Evolutionary conservation across 108 stramenopile genomes (phyloP).

Genomic region (Skeletonema potamos): DNA sequence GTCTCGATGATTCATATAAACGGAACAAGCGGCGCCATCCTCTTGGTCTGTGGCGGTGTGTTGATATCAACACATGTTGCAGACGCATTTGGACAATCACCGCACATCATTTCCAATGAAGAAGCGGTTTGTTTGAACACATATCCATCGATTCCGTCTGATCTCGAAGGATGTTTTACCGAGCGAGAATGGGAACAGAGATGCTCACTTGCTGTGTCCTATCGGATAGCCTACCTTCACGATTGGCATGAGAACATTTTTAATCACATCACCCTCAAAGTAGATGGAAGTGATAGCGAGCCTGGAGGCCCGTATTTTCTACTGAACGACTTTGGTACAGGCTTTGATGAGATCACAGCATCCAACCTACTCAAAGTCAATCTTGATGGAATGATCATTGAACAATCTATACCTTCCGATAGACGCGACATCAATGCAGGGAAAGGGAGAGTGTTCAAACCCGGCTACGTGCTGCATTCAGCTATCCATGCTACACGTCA

Average conservation of each 20-base stretch:
- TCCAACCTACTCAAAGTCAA: conserved; percentile 44
- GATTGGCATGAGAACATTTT: conserved; percentile 48
- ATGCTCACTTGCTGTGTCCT: conserved; percentile 42
- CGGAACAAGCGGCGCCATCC: too few relatives aligned
- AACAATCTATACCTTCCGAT: conserved; percentile 8
- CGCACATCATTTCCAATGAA: not conserved
- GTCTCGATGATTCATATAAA: too few relatives aligned
- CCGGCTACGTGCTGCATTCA: conserved; percentile 43
- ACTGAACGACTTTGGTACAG: conserved; percentile 40
- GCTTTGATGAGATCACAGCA: conserved; percentile 49
- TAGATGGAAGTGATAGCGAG: conserved; percentile 36
- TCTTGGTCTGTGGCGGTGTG: too few relatives aligned
- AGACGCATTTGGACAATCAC: too few relatives aligned
- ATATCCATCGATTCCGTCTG: conserved; percentile 29
- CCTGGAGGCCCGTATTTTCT: conserved; percentile 40
- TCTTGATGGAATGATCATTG: conserved; percentile 36
- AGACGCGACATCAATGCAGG: conserved; percentile 36
- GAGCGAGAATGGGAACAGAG: conserved; percentile 39
- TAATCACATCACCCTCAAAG: conserved; percentile 51
- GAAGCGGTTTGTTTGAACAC: conserved; percentile 3
- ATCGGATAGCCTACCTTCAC: conserved; percentile 40
- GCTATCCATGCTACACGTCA: conserved; percentile 36
- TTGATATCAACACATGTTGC: too few relatives aligned
- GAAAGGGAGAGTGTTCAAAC: conserved; percentile 44
- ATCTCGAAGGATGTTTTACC: conserved; percentile 20